Evolutionary conservation across 1,284 basidiomycete species (phyloP), one percentile per base, ranked within the genome.

Genomic region (Erythrobasidium hasegawianum): DNA sequence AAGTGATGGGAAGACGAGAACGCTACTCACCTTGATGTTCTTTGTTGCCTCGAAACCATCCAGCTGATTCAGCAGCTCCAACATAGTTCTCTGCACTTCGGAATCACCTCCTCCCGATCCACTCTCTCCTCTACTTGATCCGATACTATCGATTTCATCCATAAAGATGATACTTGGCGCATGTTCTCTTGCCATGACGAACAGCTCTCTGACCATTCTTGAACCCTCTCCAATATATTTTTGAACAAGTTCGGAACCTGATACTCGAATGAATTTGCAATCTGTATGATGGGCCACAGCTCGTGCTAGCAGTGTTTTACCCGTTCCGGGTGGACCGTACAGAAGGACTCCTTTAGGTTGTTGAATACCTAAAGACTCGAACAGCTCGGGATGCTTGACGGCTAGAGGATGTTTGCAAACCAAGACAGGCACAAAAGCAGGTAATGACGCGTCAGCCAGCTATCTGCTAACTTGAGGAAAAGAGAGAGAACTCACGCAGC

Each of bases 281-380:
- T 97, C 94, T 38, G 95, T 97, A 79, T 97, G 94, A 77, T 97
- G 94, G 29, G 96, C 96, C 1, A 99, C 96, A 2, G 96, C 96
- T 75, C 96, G 86, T 1, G 96, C 96, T 76, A 96, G 96, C 1
- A 99, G 85, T 0, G 96, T 99, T 80, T 99, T 99, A 57, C 96
- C 96, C 9, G 96, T 99, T 74, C 96, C 96, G 3, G 96, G 96
- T 65, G 96, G 96, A 2, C 78, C 96, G 75, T 89, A 99, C 9
- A 98, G 84, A 45, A 99, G 83, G 16, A 99, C 91, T 77, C 96
- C 13, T 79, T 97, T 97, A 22, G 95, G 95, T 77, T 97, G 95
- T 0, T 93, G 93, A 75, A 97, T 97, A 76, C 95, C 95, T 58
- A 97, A 85, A 2, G 90, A 83, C 75, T 97, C 95, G 79, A 97